Base-by-base conservation (phyloP, 176 grass and related monocot species). In the Paspalum vaginatum region DNA sequence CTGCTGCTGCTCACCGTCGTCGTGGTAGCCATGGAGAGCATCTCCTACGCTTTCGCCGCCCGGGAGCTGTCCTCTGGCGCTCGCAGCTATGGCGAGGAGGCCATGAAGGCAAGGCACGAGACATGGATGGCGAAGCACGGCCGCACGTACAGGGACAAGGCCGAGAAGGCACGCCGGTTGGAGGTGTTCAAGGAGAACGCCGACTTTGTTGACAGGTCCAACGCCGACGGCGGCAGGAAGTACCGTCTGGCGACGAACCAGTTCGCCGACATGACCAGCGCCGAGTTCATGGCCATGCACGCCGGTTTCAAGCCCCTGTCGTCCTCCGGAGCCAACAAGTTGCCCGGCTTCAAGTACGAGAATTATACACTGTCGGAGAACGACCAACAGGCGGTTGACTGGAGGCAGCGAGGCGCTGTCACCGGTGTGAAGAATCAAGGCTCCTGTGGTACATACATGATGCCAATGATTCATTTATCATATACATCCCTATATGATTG, bases 101-200 rank as follows among this genome's bases (percentile, higher is more conserved):
- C 70, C 15, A 73, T 73, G 70, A 54, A 39, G 51, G 72, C 7
- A 32, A 83, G 73, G 26, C 61, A 71, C 13, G 12, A 78, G 27
- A 32, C 38, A 17, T 88, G 86, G 79, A 88, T 83, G 80, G 73
- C 53, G 5, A 5, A 77, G 70, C 41, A 88, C 27, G 86, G 86
- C 7, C 79, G 86, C 25, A 59, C 63, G 27, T 88, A 88, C 65
- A 37, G 46, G 20, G 86, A 84, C 40, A 51, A 53, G 0, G 64
- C 72, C 2, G 86, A 88, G 73, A 88, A 59, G 50, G 27, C 20
- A 9, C 86, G 44, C 11, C 65, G 86, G 49, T 88, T 88, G 50
- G 17, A 83, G 26, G 61, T 88, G 56, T 88, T 83, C 61, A 83
- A 48, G 45, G 61, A 44, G 6, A 88, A 88, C 26, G 80, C 41